Evolutionary conservation across 768 basidiomycete genomes (phyloP).

Genomic region (Russula earlei): DNA sequence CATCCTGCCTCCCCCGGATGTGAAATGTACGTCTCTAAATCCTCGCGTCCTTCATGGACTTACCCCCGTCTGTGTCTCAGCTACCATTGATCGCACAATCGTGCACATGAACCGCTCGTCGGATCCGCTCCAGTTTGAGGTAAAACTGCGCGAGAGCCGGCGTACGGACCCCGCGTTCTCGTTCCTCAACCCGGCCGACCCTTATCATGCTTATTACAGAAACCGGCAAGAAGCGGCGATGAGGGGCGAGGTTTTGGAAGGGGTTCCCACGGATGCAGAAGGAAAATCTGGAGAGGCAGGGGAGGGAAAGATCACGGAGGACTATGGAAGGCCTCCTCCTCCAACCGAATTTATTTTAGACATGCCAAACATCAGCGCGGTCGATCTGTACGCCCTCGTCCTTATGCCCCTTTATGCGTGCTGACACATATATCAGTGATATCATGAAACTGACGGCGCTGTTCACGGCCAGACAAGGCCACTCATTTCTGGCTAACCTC

Average conservation of each 20-base stretch:
- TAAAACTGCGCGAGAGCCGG: constrained; percentile 94
- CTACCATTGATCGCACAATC: constrained; percentile 94
- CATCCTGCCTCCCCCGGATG: constrained; percentile 93
- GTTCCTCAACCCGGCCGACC: constrained; percentile 93
- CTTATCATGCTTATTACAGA: constrained; percentile 97
- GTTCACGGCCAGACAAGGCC: constrained; percentile 88
- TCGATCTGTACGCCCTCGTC: constrained; percentile 73
- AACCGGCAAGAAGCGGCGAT: constrained; percentile 79
- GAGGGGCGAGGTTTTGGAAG: constrained; percentile 66
- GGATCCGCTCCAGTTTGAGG: constrained; percentile 88
- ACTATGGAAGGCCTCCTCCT: constrained; percentile 69
- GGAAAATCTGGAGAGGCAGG: neutral
- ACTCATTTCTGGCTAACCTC: constrained; percentile 74
- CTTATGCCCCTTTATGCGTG: neutral
- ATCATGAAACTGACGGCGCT: constrained; percentile 94
- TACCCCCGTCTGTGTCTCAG: constrained; percentile 30
- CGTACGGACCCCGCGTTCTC: constrained; percentile 97
- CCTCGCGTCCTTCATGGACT: constrained; percentile 2
- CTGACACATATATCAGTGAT: constrained; percentile 44
- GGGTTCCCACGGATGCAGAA: constrained; percentile 28
- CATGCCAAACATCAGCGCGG: constrained; percentile 75
- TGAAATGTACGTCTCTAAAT: constrained; percentile 58
- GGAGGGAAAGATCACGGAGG: constrained; percentile 27
- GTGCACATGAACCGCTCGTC: constrained; percentile 86
- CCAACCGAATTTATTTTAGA: constrained; percentile 75